Evolutionary conservation across 495 filamentous ascomycete genomes (phyloP).

Genomic region (Xylaria grammica): DNA sequence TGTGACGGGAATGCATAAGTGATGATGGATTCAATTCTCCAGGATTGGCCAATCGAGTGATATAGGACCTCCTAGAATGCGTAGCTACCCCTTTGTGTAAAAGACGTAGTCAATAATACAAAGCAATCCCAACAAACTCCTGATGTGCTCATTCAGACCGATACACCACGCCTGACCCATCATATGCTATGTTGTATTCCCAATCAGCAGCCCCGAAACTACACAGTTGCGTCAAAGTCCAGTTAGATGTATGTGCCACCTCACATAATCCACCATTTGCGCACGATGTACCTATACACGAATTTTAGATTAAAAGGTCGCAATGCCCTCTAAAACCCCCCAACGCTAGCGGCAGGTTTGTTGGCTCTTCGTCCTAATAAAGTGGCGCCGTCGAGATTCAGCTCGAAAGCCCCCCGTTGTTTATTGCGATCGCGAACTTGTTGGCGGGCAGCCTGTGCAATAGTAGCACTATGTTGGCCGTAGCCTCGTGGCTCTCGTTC

Average conservation of each 20-base stretch:
- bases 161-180: slow-evolving; percentile 30
- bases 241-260: not conserved
- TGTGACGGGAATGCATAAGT: slow-evolving; percentile 17
- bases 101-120: slow-evolving; percentile 27
- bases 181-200: slow-evolving; percentile 22
- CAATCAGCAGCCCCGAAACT: slow-evolving; percentile 5
- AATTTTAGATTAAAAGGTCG: not conserved
- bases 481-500: slow-evolving; percentile 68
- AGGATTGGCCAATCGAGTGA: slow-evolving; percentile 7
- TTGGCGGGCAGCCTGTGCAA: slow-evolving; percentile 79
- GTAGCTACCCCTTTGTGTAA: slow-evolving; percentile 34
- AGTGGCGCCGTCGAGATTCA: slow-evolving; percentile 88
- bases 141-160: slow-evolving; percentile 36
- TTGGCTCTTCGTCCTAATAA: slow-evolving; percentile 78
- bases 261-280: not conserved
- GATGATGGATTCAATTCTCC: slow-evolving; percentile 19
- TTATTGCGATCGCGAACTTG: slow-evolving; percentile 65
- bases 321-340: slow-evolving; percentile 33
- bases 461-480: slow-evolving; percentile 77
- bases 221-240: slow-evolving; percentile 1
- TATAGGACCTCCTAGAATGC: slow-evolving; percentile 32
- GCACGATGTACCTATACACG: not conserved
- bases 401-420: slow-evolving; percentile 79
- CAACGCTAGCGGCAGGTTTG: slow-evolving; percentile 50
- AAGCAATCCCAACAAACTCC: slow-evolving; percentile 30